A percentile compares a stretch with the other conserved stretches of the same genome.
phyloP scores from a whole-genome alignment of 73 alveolate genomes.

The Paramecium pentaurelia region DNA sequence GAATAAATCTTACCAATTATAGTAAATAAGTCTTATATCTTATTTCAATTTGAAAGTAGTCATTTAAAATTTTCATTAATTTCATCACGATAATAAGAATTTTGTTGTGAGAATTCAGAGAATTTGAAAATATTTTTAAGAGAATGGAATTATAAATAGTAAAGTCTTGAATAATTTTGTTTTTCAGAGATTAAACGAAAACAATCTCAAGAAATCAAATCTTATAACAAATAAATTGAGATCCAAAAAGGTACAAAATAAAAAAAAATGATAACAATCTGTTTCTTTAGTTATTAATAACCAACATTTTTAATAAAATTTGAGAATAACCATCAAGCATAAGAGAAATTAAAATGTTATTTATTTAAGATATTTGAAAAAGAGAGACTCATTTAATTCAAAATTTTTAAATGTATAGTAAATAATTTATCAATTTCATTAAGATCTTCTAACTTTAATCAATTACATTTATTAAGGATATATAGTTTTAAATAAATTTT shows the following conservation, averaged over 20 bases:
- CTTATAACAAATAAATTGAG: not conserved
- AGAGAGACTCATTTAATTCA: not conserved
- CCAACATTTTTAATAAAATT: not conserved
- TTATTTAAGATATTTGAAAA: not conserved
- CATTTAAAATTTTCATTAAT: not conserved
- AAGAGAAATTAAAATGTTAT: not conserved
- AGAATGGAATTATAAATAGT: not conserved
- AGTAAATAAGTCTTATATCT: not conserved
- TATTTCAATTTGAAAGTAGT: not conserved
- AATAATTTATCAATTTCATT: not conserved
- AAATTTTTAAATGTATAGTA: not conserved
- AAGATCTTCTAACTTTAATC: not conserved
- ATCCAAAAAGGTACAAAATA: not conserved
- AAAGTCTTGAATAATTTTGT: not conserved
- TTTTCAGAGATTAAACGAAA: not conserved
- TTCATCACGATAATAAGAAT: not conserved
- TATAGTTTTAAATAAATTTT: not conserved
- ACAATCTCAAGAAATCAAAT: not conserved
- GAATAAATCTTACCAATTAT: not conserved
- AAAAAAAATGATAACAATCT: not conserved
- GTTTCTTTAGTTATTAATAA: not conserved
- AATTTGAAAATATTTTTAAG: not conserved
- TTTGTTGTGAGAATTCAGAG: not conserved
- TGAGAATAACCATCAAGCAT: not conserved
- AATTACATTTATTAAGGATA: not conserved